Percentiles rank a stretch among this genome's conserved stretches.
Conservation (phyloP, 75 land plant species). For the Pinus albicaulis region DNA sequence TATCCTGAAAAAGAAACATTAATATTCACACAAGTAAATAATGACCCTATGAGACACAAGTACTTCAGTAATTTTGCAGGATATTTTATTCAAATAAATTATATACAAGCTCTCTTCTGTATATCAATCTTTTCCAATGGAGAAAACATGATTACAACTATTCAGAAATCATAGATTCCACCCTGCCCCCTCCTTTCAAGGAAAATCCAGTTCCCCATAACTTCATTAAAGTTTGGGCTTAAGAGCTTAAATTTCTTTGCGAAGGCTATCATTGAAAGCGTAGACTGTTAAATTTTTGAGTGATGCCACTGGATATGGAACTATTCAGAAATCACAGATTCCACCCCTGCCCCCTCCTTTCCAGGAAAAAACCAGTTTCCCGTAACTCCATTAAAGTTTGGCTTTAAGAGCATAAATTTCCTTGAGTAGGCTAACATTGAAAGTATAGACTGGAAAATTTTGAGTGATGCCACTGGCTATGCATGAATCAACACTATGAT, state of each 20-base stretch:
- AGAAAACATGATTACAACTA: not conserved
- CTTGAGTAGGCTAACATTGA: not conserved
- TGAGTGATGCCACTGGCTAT: not conserved
- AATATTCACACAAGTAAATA: not conserved
- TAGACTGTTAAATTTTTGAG: not conserved
- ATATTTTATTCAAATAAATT: not conserved
- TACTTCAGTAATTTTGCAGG: not conserved
- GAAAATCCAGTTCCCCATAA: not conserved
- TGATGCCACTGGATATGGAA: no score
- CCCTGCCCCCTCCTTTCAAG: no score
- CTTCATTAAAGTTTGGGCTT: not conserved
- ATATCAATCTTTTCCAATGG: not conserved
- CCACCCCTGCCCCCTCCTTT: no score
- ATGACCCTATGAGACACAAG: no score
- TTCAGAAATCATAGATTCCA: not conserved
- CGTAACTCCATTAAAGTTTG: not conserved
- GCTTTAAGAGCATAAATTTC: not conserved
- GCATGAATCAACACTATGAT: not conserved
- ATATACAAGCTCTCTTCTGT: not conserved
- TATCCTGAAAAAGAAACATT: conserved; percentile 52
- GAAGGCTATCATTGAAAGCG: not conserved
- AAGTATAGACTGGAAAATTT: not conserved
- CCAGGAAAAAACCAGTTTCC: no score
- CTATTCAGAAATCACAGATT: not conserved
- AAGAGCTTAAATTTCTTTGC: not conserved